Evolutionary conservation across 257 asterid genomes (phyloP).

Genomic region (Nicotiana attenuata): DNA sequence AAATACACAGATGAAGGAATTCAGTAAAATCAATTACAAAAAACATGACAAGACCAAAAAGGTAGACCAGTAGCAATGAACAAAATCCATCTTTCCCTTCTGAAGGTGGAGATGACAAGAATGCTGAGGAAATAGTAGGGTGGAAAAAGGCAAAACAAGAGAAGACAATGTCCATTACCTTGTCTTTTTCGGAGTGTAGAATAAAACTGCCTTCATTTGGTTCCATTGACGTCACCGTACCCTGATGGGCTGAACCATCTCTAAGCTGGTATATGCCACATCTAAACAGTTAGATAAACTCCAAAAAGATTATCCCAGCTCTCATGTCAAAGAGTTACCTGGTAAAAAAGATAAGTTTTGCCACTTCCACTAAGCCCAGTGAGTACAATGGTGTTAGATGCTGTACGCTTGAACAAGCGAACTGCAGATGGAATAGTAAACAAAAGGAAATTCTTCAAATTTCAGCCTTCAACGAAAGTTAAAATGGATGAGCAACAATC

Average conservation of each 20-base stretch:
- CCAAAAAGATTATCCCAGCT: not conserved
- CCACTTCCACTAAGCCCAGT: constrained; percentile 25
- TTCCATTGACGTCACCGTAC: constrained; percentile 90
- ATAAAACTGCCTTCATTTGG: constrained; percentile 68
- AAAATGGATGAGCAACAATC: not conserved
- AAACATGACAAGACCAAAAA: not conserved
- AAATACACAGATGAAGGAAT: not conserved
- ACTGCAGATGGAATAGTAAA: not conserved
- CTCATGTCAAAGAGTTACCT: constrained; percentile 12
- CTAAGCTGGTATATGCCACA: constrained; percentile 46
- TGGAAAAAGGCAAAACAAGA: not conserved
- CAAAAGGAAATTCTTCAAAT: not conserved
- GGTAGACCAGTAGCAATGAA: not conserved
- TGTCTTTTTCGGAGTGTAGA: constrained; percentile 56
- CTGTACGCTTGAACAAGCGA: constrained; percentile 5
- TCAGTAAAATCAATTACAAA: not conserved
- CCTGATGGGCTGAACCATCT: constrained; percentile 83
- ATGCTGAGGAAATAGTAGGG: not conserved
- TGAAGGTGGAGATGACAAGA: not conserved
- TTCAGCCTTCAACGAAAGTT: not conserved
- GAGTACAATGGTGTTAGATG: constrained; percentile 21
- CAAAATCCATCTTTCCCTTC: not conserved
- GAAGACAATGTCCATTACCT: constrained; percentile 34
- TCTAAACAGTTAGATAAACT: not conserved
- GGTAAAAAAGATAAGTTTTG: constrained; percentile 20